Evolutionary conservation across 2,329 filamentous ascomycete genomes (phyloP).

Genomic region (Hirsutella rhossiliensis): DNA sequence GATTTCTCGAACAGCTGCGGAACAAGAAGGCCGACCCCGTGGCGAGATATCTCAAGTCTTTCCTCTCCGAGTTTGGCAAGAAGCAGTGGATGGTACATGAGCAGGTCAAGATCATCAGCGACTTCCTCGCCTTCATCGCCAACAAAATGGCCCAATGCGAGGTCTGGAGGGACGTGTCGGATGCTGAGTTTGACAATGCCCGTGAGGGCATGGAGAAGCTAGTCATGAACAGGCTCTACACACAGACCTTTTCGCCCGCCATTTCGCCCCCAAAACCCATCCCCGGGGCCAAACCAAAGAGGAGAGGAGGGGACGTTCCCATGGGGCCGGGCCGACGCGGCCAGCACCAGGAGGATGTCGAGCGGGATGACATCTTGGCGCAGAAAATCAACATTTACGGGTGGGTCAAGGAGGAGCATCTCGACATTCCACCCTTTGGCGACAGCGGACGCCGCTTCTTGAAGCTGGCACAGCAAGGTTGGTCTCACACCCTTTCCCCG

Average conservation of each 20-base stretch:
- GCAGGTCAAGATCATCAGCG: conserved; percentile 96
- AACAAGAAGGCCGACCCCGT: conserved; percentile 98
- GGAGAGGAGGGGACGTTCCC: conserved; percentile 54
- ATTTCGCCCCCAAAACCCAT: conserved; percentile 72
- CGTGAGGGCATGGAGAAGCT: conserved; percentile 98
- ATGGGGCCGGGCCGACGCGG: conserved; percentile 77
- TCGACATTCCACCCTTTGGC: conserved; percentile 78
- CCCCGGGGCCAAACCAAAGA: conserved; percentile 54
- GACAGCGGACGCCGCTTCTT: conserved; percentile 85
- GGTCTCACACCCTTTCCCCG: conserved; percentile 4
- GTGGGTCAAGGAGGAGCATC: conserved; percentile 85
- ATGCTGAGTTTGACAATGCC: conserved; percentile 96
- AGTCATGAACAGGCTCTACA: conserved; percentile 95
- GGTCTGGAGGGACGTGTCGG: conserved; percentile 89
- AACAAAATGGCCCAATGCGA: conserved; percentile 98
- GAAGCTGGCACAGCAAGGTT: conserved; percentile 76
- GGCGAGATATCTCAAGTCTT: conserved; percentile 88
- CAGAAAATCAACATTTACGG: conserved; percentile 97
- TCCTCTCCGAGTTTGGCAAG: conserved; percentile 88
- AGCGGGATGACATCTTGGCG: conserved; percentile 86
- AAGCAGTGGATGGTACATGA: conserved; percentile 99
- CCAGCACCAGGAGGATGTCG: conserved; percentile 96
- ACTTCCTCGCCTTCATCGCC: conserved; percentile 91
- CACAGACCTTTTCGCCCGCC: conserved; percentile 89
- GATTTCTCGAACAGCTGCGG: conserved; percentile 88